A percentile compares a stretch with the other conserved stretches of the same genome.
Conservation (phyloP, 345 rosid species). For the Reutealis trisperma region DNA sequence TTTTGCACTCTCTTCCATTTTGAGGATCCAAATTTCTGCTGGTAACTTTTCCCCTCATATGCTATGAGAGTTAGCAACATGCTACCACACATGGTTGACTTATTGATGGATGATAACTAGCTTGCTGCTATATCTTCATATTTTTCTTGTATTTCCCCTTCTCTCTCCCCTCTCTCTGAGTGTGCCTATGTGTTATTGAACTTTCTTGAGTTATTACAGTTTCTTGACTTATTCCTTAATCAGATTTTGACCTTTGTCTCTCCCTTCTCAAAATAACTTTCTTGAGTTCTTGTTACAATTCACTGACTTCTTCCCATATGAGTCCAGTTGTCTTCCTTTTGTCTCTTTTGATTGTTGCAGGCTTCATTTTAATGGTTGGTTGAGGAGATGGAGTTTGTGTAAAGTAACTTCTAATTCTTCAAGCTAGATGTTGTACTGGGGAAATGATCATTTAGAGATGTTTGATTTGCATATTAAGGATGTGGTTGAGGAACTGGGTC, state of each 20-base stretch:
- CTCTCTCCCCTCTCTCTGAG: neutral
- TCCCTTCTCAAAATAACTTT: neutral
- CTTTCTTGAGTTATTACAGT: neutral
- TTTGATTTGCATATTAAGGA: slow-evolving; percentile 26
- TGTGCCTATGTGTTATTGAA: neutral
- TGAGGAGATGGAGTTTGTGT: slow-evolving; percentile 26
- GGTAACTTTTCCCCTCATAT: neutral
- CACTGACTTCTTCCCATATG: neutral
- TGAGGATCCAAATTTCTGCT: neutral
- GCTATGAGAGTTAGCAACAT: neutral
- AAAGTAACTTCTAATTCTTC: slow-evolving; percentile 15
- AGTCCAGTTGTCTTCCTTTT: neutral
- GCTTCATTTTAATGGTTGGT: slow-evolving; percentile 18
- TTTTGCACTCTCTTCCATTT: neutral
- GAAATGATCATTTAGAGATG: slow-evolving; percentile 32
- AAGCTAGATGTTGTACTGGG: slow-evolving; percentile 17
- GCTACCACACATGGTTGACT: neutral
- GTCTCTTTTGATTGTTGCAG: neutral
- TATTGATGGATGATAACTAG: neutral
- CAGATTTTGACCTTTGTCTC: neutral
- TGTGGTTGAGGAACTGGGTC: slow-evolving; percentile 33
- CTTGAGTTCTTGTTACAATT: neutral
- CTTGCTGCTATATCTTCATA: neutral
- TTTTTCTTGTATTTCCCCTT: neutral
- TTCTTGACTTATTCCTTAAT: neutral